Percentiles rank a stretch among this genome's conserved stretches.
Conservation (phyloP, 345 rosid species). For the Citrus mangshanensis region DNA sequence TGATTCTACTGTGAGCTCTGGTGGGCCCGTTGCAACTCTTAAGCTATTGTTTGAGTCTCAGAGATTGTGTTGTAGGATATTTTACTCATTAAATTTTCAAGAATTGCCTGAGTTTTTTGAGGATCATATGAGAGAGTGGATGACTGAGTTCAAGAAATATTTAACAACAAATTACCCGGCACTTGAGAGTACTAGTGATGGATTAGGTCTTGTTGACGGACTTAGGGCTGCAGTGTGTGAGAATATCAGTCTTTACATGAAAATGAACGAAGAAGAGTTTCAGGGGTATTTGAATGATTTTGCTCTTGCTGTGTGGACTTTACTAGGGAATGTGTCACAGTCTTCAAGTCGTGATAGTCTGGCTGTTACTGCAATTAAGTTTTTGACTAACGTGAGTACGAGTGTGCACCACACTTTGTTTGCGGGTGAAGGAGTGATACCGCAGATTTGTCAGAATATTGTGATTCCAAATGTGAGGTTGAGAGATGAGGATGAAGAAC, state of each 20-base stretch:
- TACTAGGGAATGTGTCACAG: constrained; percentile 72
- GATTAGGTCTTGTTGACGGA: constrained; percentile 57
- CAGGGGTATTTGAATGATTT: constrained; percentile 63
- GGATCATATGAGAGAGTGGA: constrained; percentile 96
- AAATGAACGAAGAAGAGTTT: constrained; percentile 95
- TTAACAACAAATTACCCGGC: constrained; percentile 54
- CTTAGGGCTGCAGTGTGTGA: constrained; percentile 90
- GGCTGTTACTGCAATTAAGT: constrained; percentile 88
- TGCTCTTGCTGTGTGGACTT: constrained; percentile 83
- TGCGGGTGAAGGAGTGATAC: constrained; percentile 68
- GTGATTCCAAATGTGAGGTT: constrained; percentile 92
- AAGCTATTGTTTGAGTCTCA: constrained; percentile 78
- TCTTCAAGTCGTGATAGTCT: constrained; percentile 70
- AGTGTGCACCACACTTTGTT: constrained; percentile 93
- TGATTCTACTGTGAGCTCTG: constrained; percentile 50
- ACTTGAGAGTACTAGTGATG: constrained; percentile 54
- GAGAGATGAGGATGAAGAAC: constrained; percentile 96
- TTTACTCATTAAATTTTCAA: constrained; percentile 80
- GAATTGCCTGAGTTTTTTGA: constrained; percentile 94
- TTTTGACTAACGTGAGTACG: constrained; percentile 88
- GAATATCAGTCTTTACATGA: constrained; percentile 91
- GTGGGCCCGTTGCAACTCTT: constrained; percentile 42
- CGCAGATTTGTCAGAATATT: constrained; percentile 80
- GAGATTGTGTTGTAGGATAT: constrained; percentile 82
- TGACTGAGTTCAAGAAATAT: constrained; percentile 82